phyloP scores from a whole-genome alignment of 345 rosid species.

The Eucalyptus lansdowneana region DNA sequence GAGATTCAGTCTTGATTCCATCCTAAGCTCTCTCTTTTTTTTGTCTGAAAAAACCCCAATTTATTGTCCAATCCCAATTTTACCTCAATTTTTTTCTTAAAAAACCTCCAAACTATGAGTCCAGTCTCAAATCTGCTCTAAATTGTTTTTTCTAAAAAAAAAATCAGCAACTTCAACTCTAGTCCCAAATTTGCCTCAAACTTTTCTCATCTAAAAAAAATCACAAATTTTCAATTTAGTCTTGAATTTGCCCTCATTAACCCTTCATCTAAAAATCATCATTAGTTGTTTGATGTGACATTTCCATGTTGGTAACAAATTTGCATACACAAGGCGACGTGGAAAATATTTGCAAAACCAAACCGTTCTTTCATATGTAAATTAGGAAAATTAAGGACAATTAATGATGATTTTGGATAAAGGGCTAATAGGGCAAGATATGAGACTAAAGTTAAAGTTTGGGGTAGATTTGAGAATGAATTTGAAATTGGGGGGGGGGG shows the following conservation, averaged over 20 bases:
- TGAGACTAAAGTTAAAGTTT: not conserved
- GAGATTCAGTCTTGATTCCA: not conserved
- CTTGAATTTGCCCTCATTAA: not conserved
- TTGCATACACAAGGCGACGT: not conserved
- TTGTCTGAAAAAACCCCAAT: not conserved
- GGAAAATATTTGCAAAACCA: not conserved
- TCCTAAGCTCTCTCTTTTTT: not conserved
- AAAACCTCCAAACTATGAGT: not conserved
- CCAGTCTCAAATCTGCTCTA: not conserved
- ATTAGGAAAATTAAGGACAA: not conserved
- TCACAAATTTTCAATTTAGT: not conserved
- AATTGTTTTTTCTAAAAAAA: not conserved
- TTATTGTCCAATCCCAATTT: not conserved
- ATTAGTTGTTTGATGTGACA: not conserved
- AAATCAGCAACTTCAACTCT: not conserved
- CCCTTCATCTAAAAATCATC: not conserved
- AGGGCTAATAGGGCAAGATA: not conserved
- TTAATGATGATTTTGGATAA: not conserved
- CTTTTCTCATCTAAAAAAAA: not conserved
- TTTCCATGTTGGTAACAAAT: not conserved
- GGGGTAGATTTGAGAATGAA: not conserved
- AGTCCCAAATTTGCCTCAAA: not conserved
- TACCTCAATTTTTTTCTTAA: not conserved
- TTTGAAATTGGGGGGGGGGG: rapidly evolving
- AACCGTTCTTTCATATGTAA: not conserved